Evolutionary conservation across 495 filamentous ascomycete species (phyloP).

Genomic region (Antarctomyces pellizariae): DNA sequence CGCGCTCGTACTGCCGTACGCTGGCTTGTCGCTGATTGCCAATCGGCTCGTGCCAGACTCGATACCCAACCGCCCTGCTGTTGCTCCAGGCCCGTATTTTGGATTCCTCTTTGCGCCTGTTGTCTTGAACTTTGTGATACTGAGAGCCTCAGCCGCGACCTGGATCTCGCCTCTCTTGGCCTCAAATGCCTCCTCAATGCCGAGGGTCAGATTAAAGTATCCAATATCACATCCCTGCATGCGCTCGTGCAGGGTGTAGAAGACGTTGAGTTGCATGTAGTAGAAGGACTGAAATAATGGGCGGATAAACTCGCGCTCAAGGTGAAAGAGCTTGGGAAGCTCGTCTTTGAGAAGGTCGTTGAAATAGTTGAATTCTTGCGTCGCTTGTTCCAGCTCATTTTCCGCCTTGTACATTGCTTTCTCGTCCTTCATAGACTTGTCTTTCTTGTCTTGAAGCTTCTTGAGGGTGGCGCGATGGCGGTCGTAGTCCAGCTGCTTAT

Average conservation of each 20-base stretch:
- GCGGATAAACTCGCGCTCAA: slow-evolving; percentile 93
- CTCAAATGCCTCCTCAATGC: slow-evolving; percentile 77
- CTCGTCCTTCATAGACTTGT: slow-evolving; percentile 87
- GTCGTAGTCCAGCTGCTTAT: slow-evolving; percentile 95
- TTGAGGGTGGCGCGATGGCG: slow-evolving; percentile 60
- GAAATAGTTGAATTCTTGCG: slow-evolving; percentile 89
- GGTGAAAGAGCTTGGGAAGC: slow-evolving; percentile 69
- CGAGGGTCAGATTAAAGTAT: slow-evolving; percentile 82
- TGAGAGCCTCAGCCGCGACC: slow-evolving; percentile 57
- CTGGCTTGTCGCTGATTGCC: too few relatives aligned
- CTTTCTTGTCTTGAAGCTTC: slow-evolving; percentile 94
- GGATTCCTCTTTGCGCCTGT: slow-evolving; percentile 34
- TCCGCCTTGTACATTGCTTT: slow-evolving; percentile 94
- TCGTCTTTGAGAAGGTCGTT: slow-evolving; percentile 93
- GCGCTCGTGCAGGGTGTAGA: slow-evolving; percentile 92
- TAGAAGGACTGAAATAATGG: slow-evolving; percentile 98
- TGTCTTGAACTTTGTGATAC: slow-evolving; percentile 74
- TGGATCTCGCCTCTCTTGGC: slow-evolving; percentile 69
- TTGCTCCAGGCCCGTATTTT: slow-evolving; percentile 27
- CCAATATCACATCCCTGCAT: slow-evolving; percentile 94
- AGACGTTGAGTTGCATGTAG: slow-evolving; percentile 99
- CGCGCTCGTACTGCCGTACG: too few relatives aligned
- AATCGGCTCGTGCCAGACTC: too few relatives aligned
- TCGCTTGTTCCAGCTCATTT: slow-evolving; percentile 72
- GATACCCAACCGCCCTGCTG: slow-evolving; percentile 19